Evolutionary conservation across 2,329 filamentous ascomycete genomes (phyloP), one percentile per base, ranked within the genome.

Genomic region (Didymella arachidicola): DNA sequence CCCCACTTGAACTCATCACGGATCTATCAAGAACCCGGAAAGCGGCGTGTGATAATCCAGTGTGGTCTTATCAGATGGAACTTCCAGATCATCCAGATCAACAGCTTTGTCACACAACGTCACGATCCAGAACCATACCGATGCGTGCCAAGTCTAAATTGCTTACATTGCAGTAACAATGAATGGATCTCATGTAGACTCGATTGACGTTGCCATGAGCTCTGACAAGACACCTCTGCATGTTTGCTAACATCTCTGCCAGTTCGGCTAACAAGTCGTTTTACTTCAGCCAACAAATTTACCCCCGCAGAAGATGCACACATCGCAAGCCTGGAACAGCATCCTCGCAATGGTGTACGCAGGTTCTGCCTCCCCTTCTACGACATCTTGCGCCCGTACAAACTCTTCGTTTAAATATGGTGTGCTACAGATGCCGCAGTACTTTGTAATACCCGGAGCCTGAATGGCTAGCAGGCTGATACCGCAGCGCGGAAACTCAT

Each of bases 401-500:
- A 67, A 73, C 36, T 81, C 79, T 46, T 83, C 80, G 43, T 78
- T 79, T 7, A 85, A 63, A 63, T 79, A 84, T 43, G 82, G 79
- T 26, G 73, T 80, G 12, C 70, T 78, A 64, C 85, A 87, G n/a
- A 80, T 72, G 18, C 80, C 79, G 68, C 85, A 87, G 48, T 77
- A 78, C 64, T 85, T 86, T 12, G 83, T 82, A 2, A 82, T 76
- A 1, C 80, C 80, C 2, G 84, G 83, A 32, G 81, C 79, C 66
- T 86, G 83, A 7, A 87, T 84, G 1, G 83, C 77, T 6, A 85
- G 64, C 50, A 84, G 82, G n/a, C 82, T 84, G 22, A 86, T 62
- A 12, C 78, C 78, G 64, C 85, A 87, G 34, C 85, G 79, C n/a
- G 76, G 80, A 57, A 84, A 86, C 41, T 82, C 59, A 73, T 87